Percentiles rank a stretch among this genome's conserved stretches.
These are phyloP conservation scores for Aspergillus sp. DNA, from an alignment of 2,329 filamentous ascomycete species.

Conservation along the genomic window DNA sequence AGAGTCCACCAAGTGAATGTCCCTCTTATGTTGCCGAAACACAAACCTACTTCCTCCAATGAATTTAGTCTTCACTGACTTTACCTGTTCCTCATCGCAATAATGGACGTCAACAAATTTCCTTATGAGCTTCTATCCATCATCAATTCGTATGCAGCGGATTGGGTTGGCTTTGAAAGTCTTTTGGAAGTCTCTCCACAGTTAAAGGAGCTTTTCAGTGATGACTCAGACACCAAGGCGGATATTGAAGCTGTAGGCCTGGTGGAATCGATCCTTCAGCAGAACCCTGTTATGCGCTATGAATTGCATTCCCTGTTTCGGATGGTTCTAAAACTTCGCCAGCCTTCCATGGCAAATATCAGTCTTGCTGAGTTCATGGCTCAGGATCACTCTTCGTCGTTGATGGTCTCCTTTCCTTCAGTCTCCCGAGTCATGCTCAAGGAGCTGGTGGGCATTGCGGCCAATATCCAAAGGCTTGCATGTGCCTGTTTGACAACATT, in stretches of 20 bases:
- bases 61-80: too few species aligned
- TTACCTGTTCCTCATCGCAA: neutral
- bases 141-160: neutral
- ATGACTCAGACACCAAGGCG: neutral
- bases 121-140: neutral
- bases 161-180: neutral
- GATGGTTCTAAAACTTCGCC: neutral
- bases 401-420: neutral
- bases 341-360: fast-evolving
- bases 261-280: neutral
- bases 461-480: neutral
- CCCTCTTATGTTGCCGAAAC: too few species aligned
- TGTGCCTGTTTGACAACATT: neutral
- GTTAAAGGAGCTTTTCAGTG: neutral
- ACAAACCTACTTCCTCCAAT: too few species aligned
- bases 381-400: neutral
- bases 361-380: neutral
- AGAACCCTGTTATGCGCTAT: neutral
- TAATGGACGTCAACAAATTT: neutral
- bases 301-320: neutral
- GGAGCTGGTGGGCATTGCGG: neutral
- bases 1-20: too few species aligned
- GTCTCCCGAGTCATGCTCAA: neutral
- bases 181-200: neutral
- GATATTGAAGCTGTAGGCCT: neutral